Conservation (phyloP, 2,329 filamentous ascomycete genomes). For the Calonectria leucothoes region DNA sequence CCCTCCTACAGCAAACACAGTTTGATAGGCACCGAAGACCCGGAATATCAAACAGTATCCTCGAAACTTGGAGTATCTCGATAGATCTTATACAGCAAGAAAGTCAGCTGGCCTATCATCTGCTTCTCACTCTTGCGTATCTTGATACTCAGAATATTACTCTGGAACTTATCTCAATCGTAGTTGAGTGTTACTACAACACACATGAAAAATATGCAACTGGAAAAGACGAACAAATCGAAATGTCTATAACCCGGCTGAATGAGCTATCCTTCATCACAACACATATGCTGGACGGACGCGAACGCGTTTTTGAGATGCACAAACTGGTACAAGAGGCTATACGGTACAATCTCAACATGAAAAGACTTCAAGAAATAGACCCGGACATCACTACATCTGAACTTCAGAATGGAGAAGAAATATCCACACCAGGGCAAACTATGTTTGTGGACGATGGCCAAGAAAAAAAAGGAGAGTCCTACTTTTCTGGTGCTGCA, state of each 20-base stretch:
- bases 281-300: constrained; percentile 6
- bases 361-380: background rate
- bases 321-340: constrained; percentile 48
- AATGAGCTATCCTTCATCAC: constrained; percentile 49
- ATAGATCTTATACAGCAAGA: constrained; percentile 45
- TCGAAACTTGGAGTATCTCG: constrained; percentile 49
- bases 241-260: constrained; percentile 40
- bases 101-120: constrained; percentile 40
- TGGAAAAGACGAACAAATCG: background rate
- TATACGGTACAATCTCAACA: constrained; percentile 24
- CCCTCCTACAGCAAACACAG: constrained; percentile 32
- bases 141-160: constrained; percentile 47
- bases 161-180: constrained; percentile 37
- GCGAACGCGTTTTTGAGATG: constrained; percentile 41
- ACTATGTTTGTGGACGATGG: background rate
- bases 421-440: background rate
- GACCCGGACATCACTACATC: background rate
- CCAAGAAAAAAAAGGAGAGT: background rate
- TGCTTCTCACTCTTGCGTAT: constrained; percentile 47
- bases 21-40: constrained; percentile 43
- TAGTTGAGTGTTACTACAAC: constrained; percentile 2
- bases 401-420: background rate
- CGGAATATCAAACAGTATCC: constrained; percentile 46
- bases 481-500: constrained; percentile 38
- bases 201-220: background rate